These are phyloP conservation scores for Russula griseocarnosa DNA, from an alignment of 768 basidiomycete genomes.

Conservation along the genomic window DNA sequence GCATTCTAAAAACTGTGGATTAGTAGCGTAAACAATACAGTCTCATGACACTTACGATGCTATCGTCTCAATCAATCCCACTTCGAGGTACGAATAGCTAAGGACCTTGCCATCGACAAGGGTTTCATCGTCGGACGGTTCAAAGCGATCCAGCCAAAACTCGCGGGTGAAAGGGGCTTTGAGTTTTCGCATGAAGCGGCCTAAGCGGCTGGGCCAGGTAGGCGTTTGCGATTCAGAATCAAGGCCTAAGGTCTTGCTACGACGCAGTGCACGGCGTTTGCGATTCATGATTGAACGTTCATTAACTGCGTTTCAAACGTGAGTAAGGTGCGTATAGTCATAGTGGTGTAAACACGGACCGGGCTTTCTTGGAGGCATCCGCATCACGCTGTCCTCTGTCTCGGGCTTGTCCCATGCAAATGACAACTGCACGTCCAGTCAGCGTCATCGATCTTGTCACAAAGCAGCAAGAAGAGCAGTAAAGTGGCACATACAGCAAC, in stretches of 20 bases:
- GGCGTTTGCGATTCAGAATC: slow-evolving; percentile 51
- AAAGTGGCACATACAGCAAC: slow-evolving; percentile 48
- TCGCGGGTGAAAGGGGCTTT: slow-evolving; percentile 51
- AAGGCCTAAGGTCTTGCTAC: slow-evolving; percentile 49
- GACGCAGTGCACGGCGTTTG: slow-evolving; percentile 55
- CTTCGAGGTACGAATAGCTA: slow-evolving; percentile 65
- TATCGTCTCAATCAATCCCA: slow-evolving; percentile 56
- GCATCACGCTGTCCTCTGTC: slow-evolving; percentile 61
- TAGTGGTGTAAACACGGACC: slow-evolving; percentile 36
- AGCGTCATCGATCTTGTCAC: neutral
- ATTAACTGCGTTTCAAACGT: slow-evolving; percentile 42
- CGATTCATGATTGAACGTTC: slow-evolving; percentile 49
- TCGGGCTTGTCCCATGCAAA: slow-evolving; percentile 74
- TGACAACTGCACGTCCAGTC: slow-evolving; percentile 43
- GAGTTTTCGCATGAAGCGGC: slow-evolving; percentile 38
- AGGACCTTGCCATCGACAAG: slow-evolving; percentile 59
- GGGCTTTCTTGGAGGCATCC: slow-evolving; percentile 61
- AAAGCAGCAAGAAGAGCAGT: neutral
- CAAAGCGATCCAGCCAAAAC: slow-evolving; percentile 58
- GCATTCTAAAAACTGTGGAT: slow-evolving; percentile 39
- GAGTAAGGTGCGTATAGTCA: neutral
- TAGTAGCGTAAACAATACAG: neutral
- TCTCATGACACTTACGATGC: slow-evolving; percentile 43
- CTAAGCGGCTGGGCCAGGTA: slow-evolving; percentile 42
- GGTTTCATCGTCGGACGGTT: slow-evolving; percentile 51